phyloP scores from a whole-genome alignment of 371 early-diverging fungal genomes.

The Cokeromyces recurvatus region DNA sequence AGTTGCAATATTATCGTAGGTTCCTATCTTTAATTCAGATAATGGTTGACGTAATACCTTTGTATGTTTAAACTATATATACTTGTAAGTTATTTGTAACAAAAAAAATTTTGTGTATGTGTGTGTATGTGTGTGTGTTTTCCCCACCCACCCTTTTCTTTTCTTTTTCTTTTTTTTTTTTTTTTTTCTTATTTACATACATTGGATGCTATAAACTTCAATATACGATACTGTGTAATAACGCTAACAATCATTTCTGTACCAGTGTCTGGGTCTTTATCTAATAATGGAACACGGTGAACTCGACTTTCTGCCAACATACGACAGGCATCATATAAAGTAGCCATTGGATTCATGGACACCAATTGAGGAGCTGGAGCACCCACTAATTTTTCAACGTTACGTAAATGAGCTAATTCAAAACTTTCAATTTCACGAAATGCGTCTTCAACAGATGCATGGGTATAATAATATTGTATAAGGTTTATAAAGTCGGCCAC shows the following conservation, averaged over 20 bases:
- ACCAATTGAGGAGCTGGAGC: slow-evolving; percentile 57
- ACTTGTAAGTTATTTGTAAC: too few species aligned
- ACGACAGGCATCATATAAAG: slow-evolving; percentile 78
- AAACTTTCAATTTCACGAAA: slow-evolving; percentile 82
- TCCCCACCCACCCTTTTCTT: neutral
- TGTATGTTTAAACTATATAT: slow-evolving; percentile 56
- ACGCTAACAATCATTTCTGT: slow-evolving; percentile 89
- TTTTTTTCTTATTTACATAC: slow-evolving; percentile 37
- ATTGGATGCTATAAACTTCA: slow-evolving; percentile 87
- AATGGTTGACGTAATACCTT: slow-evolving; percentile 64
- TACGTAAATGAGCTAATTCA: slow-evolving; percentile 68
- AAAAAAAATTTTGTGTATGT: neutral
- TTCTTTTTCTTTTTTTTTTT: neutral
- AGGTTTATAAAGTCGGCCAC: slow-evolving; percentile 91
- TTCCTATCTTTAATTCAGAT: slow-evolving; percentile 79
- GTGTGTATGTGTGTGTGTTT: neutral
- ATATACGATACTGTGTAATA: slow-evolving; percentile 86
- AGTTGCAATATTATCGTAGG: slow-evolving; percentile 75
- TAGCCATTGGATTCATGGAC: slow-evolving; percentile 77
- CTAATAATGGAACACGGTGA: slow-evolving; percentile 86
- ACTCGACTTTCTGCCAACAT: slow-evolving; percentile 72
- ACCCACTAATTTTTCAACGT: slow-evolving; percentile 53
- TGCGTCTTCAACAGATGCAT: slow-evolving; percentile 73
- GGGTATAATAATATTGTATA: slow-evolving; percentile 85
- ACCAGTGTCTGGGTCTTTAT: slow-evolving; percentile 66